These are phyloP conservation scores for Macadamia tetraphylla DNA, from an alignment of 164 flowering plant genomes.

Conservation along the genomic window DNA sequence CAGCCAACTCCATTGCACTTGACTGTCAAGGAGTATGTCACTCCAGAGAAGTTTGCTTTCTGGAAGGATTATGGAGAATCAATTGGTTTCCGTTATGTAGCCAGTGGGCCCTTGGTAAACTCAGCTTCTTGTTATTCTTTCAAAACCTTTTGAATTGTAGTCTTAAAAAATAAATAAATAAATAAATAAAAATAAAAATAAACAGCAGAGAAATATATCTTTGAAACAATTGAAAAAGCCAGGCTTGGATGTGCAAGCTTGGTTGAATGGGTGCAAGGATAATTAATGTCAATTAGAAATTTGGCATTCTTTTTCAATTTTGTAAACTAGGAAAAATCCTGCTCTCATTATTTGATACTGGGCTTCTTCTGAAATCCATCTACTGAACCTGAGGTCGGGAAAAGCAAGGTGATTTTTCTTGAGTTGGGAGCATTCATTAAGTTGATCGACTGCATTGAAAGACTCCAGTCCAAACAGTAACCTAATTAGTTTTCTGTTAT, in stretches of 20 bases:
- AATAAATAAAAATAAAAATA: background rate
- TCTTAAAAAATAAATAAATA: background rate
- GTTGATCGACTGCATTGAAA: no score
- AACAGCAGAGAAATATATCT: background rate
- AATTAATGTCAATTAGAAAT: no score
- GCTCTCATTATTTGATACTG: no score
- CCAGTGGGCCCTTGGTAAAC: conserved; percentile 91
- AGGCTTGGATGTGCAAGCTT: background rate
- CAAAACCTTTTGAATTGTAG: background rate
- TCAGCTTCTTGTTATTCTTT: conserved; percentile 1
- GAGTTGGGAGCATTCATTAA: no score
- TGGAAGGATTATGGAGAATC: conserved; percentile 96
- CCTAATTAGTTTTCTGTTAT: no score
- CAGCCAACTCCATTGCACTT: conserved; percentile 96
- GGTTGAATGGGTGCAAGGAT: no score
- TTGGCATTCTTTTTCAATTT: no score
- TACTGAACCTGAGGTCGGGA: no score
- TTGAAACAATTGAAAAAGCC: background rate
- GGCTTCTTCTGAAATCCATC: no score
- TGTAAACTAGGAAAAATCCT: no score
- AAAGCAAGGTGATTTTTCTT: no score
- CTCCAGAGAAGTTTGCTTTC: conserved; percentile 82
- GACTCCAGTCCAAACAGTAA: background rate
- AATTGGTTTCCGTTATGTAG: conserved; percentile 89
- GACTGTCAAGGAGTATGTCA: conserved; percentile 88